Conservation (phyloP, 306 rosid genomes). For the Erythrophleum fordii region DNA sequence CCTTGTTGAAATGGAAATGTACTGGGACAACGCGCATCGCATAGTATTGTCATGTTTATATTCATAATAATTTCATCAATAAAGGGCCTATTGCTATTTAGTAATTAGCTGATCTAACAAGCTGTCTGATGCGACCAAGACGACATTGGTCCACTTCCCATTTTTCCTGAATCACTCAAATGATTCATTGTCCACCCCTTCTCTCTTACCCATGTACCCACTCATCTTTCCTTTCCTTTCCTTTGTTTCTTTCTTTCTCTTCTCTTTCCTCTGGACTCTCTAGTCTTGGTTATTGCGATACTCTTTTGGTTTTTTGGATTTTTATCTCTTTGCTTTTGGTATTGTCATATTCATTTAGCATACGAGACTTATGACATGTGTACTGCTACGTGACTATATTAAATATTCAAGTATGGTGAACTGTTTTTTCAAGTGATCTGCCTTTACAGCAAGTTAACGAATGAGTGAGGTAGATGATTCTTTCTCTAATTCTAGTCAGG, state of each 20-base stretch:
- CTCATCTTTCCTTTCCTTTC: neutral
- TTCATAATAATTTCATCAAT: neutral
- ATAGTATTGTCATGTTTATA: neutral
- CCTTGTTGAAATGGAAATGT: neutral
- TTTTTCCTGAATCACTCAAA: neutral
- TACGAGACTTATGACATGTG: neutral
- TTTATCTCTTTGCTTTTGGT: neutral
- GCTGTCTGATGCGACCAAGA: slow-evolving; percentile 48
- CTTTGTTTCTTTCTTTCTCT: neutral
- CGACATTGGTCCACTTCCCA: slow-evolving; percentile 45
- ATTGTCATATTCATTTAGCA: neutral
- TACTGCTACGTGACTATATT: neutral
- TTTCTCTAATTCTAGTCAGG: too few species aligned
- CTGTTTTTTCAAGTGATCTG: neutral
- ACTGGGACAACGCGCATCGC: neutral
- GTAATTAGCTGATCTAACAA: slow-evolving; percentile 36
- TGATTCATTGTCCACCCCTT: neutral
- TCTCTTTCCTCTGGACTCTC: neutral
- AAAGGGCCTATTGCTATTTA: neutral
- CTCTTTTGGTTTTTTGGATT: neutral
- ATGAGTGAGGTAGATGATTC: neutral
- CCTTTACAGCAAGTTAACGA: neutral
- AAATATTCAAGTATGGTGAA: neutral
- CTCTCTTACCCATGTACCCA: neutral
- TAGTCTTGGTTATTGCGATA: neutral